Base-by-base conservation (phyloP, 345 rosid species). In the Mercurialis annua region DNA sequence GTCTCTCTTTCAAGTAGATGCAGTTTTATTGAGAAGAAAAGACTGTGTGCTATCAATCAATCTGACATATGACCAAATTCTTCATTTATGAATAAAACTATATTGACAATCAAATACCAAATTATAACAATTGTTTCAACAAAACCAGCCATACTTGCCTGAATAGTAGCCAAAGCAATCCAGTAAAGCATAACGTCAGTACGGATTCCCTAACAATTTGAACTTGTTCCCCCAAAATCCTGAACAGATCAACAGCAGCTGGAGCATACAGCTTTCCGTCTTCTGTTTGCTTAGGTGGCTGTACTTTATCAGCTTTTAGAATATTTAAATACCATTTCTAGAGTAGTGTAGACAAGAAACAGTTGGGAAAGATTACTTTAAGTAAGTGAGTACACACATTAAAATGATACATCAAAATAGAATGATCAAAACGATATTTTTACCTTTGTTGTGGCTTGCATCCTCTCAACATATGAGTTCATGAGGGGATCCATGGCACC, bases 201-300 rank as follows among this genome's bases (percentile, higher is more conserved):
- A 86, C 98, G 92, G 75, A 88, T 92, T 63, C 99, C 74, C 97
- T 85, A 38, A 95, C 99, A 78, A 87, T 92, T 81, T 95, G 97
- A 81, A 95, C 97, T 81, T 92, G 98, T 85, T 95, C 99, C 77
- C 92, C 97, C n/a, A 95, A 93, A 73, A 95, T 95, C 83, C 99
- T 92, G 81, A 95, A 92, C 71, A 95, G 75, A 80, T 95, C 99
- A 77, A 95, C 98, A 59, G 99, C 99, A 80, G 99, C 98, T 59
- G 98, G 98, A 66, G 99, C 92, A 74, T 95, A 95, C 64, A 95
- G 83, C 83, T 95, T 95, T 56, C 99, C 99, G 72, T 95, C 99
- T 62, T 95, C 99, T 38, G 96, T 91, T 81, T 90, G 92, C 87
- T 95, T 95, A 42, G 98, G 99, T 60, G 96, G 90, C 69, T 95